These are phyloP conservation scores for Colletotrichum abscissum DNA, from an alignment of 2,329 filamentous ascomycete genomes.

Conservation along the genomic window DNA sequence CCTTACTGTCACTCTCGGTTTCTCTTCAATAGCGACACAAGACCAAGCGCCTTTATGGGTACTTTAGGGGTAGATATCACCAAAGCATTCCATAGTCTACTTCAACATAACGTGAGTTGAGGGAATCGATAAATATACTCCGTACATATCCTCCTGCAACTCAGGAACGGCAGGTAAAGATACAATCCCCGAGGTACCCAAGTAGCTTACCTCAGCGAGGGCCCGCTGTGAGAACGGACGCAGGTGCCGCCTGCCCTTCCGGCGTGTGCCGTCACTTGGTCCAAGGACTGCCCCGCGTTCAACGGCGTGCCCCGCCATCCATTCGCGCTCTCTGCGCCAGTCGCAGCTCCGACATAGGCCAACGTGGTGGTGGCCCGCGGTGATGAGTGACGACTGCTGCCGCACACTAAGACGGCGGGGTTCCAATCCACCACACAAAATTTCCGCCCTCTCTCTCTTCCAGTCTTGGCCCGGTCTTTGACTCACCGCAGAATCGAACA, in stretches of 20 bases:
- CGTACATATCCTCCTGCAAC: too few species aligned
- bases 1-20: neutral
- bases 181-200: too few species aligned
- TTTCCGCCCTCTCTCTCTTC: constrained; percentile 18
- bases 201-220: neutral
- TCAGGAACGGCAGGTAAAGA: too few species aligned
- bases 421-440: constrained; percentile 30
- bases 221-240: neutral
- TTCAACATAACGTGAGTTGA: too few species aligned
- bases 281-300: constrained; percentile 35
- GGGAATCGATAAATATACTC: too few species aligned
- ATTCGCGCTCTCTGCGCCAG: constrained; percentile 13
- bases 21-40: neutral
- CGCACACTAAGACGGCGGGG: constrained; percentile 2
- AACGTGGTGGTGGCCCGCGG: constrained; percentile 32
- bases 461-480: constrained; percentile 13
- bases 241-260: constrained; percentile 21
- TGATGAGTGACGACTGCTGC: constrained; percentile 16
- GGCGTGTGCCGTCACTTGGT: constrained; percentile 23
- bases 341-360: constrained; percentile 38
- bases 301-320: constrained; percentile 38
- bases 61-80: too few species aligned
- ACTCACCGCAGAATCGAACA: constrained; percentile 28
- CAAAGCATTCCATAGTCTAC: too few species aligned
- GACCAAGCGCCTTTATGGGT: too few species aligned